A percentile compares a stretch with the other conserved stretches of the same genome.
phyloP scores from a whole-genome alignment of 257 asterid species.

The Solanum appendiculatum region DNA sequence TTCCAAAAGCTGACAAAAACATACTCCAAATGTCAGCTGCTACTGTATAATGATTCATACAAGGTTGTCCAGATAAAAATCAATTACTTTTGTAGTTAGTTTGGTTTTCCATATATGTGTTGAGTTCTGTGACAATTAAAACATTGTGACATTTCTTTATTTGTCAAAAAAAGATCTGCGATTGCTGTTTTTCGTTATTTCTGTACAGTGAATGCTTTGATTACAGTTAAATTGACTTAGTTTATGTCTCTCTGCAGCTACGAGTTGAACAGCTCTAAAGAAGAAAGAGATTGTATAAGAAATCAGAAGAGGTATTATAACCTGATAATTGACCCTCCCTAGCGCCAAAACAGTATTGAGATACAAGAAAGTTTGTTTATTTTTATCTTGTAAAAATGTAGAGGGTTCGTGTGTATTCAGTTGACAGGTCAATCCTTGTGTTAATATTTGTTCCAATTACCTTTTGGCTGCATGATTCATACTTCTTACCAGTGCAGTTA shows the following conservation, averaged over 20 bases:
- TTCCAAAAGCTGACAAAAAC: background rate
- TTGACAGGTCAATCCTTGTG: background rate
- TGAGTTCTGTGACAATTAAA: background rate
- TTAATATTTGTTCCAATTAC: background rate
- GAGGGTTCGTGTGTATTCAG: background rate
- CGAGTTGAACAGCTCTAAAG: constrained; percentile 60
- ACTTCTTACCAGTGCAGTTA: background rate
- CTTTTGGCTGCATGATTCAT: background rate
- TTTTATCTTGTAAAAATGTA: background rate
- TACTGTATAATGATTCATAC: background rate
- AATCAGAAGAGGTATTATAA: constrained; percentile 45
- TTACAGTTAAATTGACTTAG: background rate
- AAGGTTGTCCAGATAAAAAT: background rate
- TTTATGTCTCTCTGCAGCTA: constrained; percentile 45
- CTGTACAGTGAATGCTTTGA: background rate
- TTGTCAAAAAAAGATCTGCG: background rate
- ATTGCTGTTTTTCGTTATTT: background rate
- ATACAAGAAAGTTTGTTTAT: background rate
- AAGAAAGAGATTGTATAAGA: constrained; percentile 59
- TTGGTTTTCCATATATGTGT: background rate
- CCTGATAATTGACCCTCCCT: background rate
- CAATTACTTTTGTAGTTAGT: background rate
- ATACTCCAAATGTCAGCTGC: background rate
- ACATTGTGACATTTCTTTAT: background rate
- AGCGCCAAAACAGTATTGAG: background rate